Base-by-base conservation (phyloP, 1,284 basidiomycete species). In the Neonothopanus nambi region DNA sequence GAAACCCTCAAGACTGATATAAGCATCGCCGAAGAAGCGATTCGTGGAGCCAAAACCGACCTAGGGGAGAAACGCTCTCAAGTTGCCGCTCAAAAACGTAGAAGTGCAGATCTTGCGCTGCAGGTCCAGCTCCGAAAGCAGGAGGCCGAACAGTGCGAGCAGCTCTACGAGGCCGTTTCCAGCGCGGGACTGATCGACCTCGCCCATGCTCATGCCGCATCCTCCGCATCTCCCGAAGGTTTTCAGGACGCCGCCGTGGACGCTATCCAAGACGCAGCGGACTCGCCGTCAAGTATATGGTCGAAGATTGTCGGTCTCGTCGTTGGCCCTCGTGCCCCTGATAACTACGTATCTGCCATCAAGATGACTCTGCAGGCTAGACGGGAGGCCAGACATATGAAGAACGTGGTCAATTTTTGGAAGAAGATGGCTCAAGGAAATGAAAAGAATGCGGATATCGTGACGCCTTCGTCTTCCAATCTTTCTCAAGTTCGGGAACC, bases 331-430 rank as follows among this genome's bases (percentile, higher is more conserved):
- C 67, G 69, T 17, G 66, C 70, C 17, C 67, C 68, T 18, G 68
- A 67, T 21, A 71, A 73, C 43, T 76, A 76, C 57, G 63, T 68
- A 40, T 72, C 75, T 8, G 72, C 74, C 37, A 66, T 77, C 52
- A 63, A 71, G 33, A 60, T 71, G 62, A 70, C 70, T 33, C 62
- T 77, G 44, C 62, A 62, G 26, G 62, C 68, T 50, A 64, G 74
- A 36, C 64, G 66, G 53, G 67, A 73, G 30, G 61, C 68, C 46
- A 65, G 60, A 28, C 65, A 63, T 13, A 69, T 70, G 63, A 67
- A 65, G 56, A 72, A 70, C 55, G 63, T 57, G 21, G 64, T 70
- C 39, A 67, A 61, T 35, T 77, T 75, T 46, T 76, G 74, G 75
- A 75, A 73, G 63, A 62, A 60, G 15, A 63, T 63, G 40, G 75